Evolutionary conservation across 2,329 filamentous ascomycete species (phyloP).

Genomic region (Aspergillus neoniger): DNA sequence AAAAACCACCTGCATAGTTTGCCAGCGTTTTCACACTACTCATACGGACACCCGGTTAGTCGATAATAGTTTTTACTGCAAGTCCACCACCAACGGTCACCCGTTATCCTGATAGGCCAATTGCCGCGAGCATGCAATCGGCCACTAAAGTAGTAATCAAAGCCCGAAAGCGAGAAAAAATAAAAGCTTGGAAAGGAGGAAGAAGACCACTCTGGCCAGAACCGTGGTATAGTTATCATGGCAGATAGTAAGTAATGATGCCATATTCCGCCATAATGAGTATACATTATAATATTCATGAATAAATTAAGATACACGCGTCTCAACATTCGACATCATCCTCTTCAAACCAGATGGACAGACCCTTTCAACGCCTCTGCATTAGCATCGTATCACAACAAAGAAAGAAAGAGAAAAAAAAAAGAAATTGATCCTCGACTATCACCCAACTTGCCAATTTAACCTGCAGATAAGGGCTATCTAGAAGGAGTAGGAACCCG

Average conservation of each 20-base stretch:
- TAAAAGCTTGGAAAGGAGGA: background rate
- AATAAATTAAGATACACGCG: background rate
- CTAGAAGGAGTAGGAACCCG: background rate
- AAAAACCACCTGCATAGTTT: background rate
- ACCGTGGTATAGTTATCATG: background rate
- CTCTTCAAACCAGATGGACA: too few relatives aligned
- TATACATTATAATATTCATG: background rate
- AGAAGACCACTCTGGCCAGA: background rate
- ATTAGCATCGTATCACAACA: too few relatives aligned
- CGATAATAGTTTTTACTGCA: background rate
- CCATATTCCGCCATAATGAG: conserved; percentile 6
- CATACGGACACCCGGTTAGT: background rate
- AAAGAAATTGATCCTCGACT: too few relatives aligned
- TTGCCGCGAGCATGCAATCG: background rate
- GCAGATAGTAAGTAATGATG: background rate
- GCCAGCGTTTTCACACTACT: background rate
- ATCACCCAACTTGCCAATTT: background rate
- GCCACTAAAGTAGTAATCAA: background rate
- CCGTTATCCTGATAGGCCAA: background rate
- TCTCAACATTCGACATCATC: too few relatives aligned
- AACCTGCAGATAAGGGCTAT: background rate
- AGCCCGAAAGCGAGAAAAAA: background rate
- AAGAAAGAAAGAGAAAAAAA: too few relatives aligned
- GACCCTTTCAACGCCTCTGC: too few relatives aligned
- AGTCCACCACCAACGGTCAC: background rate